Conservation (phyloP, 169 alveolate species). For the Babesia sp. region DNA sequence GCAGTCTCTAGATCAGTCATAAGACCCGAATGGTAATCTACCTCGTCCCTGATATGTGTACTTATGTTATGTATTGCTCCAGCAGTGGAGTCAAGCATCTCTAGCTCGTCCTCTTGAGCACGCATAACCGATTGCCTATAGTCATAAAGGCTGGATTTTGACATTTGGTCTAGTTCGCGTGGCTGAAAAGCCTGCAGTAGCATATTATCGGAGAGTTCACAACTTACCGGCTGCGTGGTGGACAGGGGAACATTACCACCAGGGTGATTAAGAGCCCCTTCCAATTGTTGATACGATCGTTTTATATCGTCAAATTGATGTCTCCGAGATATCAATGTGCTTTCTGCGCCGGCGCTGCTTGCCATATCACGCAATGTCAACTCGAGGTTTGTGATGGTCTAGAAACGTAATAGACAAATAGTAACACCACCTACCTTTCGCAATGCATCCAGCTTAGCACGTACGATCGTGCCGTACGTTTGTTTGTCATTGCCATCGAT, state of each 20-base stretch:
- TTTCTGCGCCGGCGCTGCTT: background rate
- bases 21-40: conserved; percentile 68
- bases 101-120: conserved; percentile 74
- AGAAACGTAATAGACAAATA: background rate
- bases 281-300: conserved; percentile 35
- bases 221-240: background rate
- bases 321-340: background rate
- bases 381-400: conserved; percentile 62
- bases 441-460: conserved; percentile 59
- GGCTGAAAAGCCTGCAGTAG: background rate
- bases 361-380: conserved; percentile 40
- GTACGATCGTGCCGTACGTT: conserved; percentile 40
- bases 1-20: conserved; percentile 71
- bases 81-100: conserved; percentile 71
- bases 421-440: conserved; percentile 19
- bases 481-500: conserved; percentile 21
- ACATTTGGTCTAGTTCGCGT: conserved; percentile 25
- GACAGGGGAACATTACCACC: background rate
- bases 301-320: conserved; percentile 36
- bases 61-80: conserved; percentile 73
- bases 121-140: conserved; percentile 70
- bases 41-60: conserved; percentile 73
- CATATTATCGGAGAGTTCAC: background rate
- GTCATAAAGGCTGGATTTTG: conserved; percentile 26
- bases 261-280: conserved; percentile 5